Base-by-base conservation (phyloP, 352 stramenopile genomes). In the Phytophthora sansomeana region DNA sequence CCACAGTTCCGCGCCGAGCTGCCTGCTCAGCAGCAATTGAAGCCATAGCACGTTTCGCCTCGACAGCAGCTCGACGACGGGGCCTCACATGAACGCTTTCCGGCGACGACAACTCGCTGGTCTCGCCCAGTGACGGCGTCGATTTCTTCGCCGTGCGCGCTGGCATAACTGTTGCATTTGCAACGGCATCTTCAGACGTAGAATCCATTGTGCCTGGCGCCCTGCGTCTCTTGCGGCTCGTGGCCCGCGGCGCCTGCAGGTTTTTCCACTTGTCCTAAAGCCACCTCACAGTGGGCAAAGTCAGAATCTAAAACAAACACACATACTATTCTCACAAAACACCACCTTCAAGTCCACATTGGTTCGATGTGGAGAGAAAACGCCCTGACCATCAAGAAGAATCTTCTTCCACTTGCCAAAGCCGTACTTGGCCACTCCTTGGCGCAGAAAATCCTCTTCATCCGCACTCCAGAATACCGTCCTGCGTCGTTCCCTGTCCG, bases 261-360 rank as follows among this genome's bases (percentile, higher is more conserved):
- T 80, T 76, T 44, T 67, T 74, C 78, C 78, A 86, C 41, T 86
- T 86, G 48, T 84, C 77, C 77, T 86, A 50, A 36, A 63, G 38
- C 2, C 17, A 47, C 9, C 33, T 36, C 5, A 17, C 6, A 11
- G 11, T 38, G 24, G 3, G 16, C 30, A 39, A 10, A 29, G 24
- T 21, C 9, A 17, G 2, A 28, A 43, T 47, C 6, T 5, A 2
- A 21, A 4, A 32, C 49, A 33, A 9, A 43, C 13, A 36, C 24
- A 17, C 21, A 24, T 24, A 24, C 21, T 24, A 24, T 24, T 24
- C 21, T 24, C 43, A 21, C 39, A n/a, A 21, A 33, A 29, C n/a
- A 29, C 35, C 30, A 90, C 81, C 78, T 92, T 92, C 21, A 92
- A 65, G 54, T 92, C 81, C 11, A 87, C 70, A 32, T 90, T 89